Conservation (phyloP, 1,284 basidiomycete genomes). For the Apiotrichum mycotoxinovorans region DNA sequence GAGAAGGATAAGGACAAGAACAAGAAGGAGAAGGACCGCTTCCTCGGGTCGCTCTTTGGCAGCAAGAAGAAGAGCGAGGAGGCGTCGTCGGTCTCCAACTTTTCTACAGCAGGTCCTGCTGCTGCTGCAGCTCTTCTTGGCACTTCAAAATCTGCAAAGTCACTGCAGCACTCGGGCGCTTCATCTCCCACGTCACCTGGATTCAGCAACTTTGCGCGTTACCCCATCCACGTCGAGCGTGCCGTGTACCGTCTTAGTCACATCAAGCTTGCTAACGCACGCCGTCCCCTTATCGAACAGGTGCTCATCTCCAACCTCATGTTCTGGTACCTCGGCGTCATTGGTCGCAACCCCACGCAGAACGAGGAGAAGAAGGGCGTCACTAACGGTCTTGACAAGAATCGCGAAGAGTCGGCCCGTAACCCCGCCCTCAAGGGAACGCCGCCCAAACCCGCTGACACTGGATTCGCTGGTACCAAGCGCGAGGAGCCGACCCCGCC, state of each 20-base stretch:
- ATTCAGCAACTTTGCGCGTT: constrained; percentile 66
- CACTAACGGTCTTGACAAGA: constrained; percentile 48
- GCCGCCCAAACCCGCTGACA: constrained; percentile 38
- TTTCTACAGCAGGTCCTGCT: constrained; percentile 65
- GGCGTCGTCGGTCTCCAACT: constrained; percentile 52
- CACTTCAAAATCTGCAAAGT: constrained; percentile 71
- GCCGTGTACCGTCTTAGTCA: constrained; percentile 96
- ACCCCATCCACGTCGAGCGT: constrained; percentile 96
- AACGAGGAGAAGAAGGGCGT: constrained; percentile 48
- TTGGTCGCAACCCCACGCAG: constrained; percentile 62
- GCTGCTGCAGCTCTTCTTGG: constrained; percentile 77
- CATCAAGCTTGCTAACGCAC: constrained; percentile 96
- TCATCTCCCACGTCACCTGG: constrained; percentile 58
- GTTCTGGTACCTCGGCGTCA: constrained; percentile 99
- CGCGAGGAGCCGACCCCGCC: constrained; percentile 38
- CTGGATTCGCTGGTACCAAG: constrained; percentile 37
- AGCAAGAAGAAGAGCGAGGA: constrained; percentile 74
- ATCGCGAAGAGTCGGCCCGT: constrained; percentile 31
- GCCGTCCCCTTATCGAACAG: constrained; percentile 94
- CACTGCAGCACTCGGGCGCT: constrained; percentile 37
- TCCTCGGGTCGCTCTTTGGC: constrained; percentile 84
- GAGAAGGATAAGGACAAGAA: constrained; percentile 69
- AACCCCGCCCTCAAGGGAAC: constrained; percentile 48
- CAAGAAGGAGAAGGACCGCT: constrained; percentile 67
- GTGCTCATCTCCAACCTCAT: constrained; percentile 98